These are phyloP conservation scores for Epicoccum nigrum DNA, from an alignment of 2,329 filamentous ascomycete genomes.

Conservation along the genomic window DNA sequence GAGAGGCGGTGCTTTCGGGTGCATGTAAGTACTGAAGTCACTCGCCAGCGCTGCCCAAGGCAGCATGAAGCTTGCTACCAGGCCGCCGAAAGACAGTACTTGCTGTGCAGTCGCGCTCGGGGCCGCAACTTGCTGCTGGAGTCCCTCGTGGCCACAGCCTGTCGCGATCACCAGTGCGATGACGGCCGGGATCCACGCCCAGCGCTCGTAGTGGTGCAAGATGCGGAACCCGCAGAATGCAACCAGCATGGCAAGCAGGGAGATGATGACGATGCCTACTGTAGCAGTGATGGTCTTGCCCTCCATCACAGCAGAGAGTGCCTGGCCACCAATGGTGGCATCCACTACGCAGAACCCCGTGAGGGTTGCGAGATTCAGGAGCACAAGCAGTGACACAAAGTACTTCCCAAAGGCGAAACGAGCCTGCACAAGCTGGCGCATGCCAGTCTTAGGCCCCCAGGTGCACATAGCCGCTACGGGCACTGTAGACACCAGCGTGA, in stretches of 20 bases:
- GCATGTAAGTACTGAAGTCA: constrained; percentile 67
- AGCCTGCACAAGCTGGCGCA: constrained; percentile 70
- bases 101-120: constrained; percentile 53
- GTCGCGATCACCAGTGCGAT: constrained; percentile 62
- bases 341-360: constrained; percentile 69
- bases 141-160: constrained; percentile 59
- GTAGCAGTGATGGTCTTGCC: constrained; percentile 55
- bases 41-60: constrained; percentile 66
- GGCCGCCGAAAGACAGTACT: constrained; percentile 64
- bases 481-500: constrained; percentile 61
- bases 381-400: constrained; percentile 63
- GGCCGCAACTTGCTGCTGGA: constrained; percentile 56
- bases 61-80: constrained; percentile 68
- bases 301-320: constrained; percentile 42
- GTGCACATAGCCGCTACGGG: constrained; percentile 64
- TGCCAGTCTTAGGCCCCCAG: constrained; percentile 65
- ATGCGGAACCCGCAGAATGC: constrained; percentile 65
- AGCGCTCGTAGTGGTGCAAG: constrained; percentile 64
- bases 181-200: constrained; percentile 62
- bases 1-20: constrained; percentile 59
- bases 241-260: constrained; percentile 62
- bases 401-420: constrained; percentile 65
- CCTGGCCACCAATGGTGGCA: constrained; percentile 65
- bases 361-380: constrained; percentile 68
- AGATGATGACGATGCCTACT: constrained; percentile 67